phyloP scores from a whole-genome alignment of 768 basidiomycete genomes.

The Rhizopogon vinicolor region DNA sequence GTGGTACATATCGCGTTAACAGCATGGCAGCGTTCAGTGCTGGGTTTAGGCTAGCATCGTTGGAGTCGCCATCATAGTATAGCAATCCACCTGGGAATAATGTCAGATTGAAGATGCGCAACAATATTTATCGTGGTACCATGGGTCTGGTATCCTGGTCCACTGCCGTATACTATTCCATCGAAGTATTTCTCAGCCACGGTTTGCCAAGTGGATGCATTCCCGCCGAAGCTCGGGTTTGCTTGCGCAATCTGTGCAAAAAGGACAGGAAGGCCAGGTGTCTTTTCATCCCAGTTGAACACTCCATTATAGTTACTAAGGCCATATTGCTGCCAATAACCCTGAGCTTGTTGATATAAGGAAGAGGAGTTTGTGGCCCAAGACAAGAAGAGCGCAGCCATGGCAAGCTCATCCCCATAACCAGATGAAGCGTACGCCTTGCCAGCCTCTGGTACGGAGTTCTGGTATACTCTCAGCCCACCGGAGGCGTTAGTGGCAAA shows the following conservation, averaged over 20 bases:
- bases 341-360: slow-evolving; percentile 59
- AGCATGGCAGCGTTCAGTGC: slow-evolving; percentile 87
- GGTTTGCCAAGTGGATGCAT: slow-evolving; percentile 60
- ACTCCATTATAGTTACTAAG: slow-evolving; percentile 50
- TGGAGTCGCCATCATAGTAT: slow-evolving; percentile 81
- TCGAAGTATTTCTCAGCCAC: slow-evolving; percentile 79
- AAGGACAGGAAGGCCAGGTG: slow-evolving; percentile 69
- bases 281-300: slow-evolving; percentile 90
- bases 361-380: slow-evolving; percentile 60
- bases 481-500: slow-evolving; percentile 66
- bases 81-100: slow-evolving; percentile 62
- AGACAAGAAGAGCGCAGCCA: slow-evolving; percentile 75
- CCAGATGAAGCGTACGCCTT: slow-evolving; percentile 67
- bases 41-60: slow-evolving; percentile 76
- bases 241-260: slow-evolving; percentile 69
- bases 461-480: slow-evolving; percentile 55
- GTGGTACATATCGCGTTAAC: slow-evolving; percentile 66
- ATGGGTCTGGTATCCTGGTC: slow-evolving; percentile 52
- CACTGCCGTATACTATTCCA: slow-evolving; percentile 52
- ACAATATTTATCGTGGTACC: slow-evolving; percentile 34
- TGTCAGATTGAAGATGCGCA: not conserved
- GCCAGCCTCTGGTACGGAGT: slow-evolving; percentile 59
- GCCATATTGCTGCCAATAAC: slow-evolving; percentile 52
- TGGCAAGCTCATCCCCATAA: slow-evolving; percentile 68
- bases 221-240: slow-evolving; percentile 47